These are phyloP conservation scores for Epichloe gansuensis DNA, from an alignment of 2,329 filamentous ascomycete genomes.

Conservation along the genomic window DNA sequence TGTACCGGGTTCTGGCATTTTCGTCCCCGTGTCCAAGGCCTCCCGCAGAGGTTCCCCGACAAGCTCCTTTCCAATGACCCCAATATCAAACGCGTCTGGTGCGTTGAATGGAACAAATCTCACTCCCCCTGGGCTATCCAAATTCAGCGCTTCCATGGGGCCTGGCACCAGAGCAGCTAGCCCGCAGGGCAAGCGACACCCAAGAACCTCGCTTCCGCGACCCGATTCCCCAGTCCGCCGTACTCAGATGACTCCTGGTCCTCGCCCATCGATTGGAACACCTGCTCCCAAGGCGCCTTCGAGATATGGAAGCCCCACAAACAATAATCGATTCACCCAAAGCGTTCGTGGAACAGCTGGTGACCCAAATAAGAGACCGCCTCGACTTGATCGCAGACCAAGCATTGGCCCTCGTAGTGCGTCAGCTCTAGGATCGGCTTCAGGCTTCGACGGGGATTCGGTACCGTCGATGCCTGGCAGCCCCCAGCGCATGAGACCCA, in stretches of 20 bases:
- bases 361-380: constrained; percentile 45
- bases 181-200: constrained; percentile 52
- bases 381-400: constrained; percentile 34
- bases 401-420: constrained; percentile 44
- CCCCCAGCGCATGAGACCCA: constrained; percentile 38
- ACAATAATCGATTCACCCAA: constrained; percentile 41
- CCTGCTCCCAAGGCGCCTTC: constrained; percentile 20
- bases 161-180: constrained; percentile 55
- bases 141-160: constrained; percentile 82
- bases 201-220: constrained; percentile 67
- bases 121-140: constrained; percentile 53
- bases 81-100: constrained; percentile 48
- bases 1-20: constrained; percentile 75
- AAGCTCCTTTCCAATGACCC: constrained; percentile 49
- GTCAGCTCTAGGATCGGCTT: constrained; percentile 42
- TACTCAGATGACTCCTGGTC: constrained; percentile 47
- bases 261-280: constrained; percentile 41
- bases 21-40: constrained; percentile 75
- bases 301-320: constrained; percentile 31
- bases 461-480: constrained; percentile 31
- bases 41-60: constrained; percentile 48
- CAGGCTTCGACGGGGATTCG: constrained; percentile 44
- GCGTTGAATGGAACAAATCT: constrained; percentile 46
- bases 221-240: constrained; percentile 76
- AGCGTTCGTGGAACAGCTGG: constrained; percentile 49